phyloP scores from a whole-genome alignment of 23 red algal genomes.

The Agarophyton chilense region DNA sequence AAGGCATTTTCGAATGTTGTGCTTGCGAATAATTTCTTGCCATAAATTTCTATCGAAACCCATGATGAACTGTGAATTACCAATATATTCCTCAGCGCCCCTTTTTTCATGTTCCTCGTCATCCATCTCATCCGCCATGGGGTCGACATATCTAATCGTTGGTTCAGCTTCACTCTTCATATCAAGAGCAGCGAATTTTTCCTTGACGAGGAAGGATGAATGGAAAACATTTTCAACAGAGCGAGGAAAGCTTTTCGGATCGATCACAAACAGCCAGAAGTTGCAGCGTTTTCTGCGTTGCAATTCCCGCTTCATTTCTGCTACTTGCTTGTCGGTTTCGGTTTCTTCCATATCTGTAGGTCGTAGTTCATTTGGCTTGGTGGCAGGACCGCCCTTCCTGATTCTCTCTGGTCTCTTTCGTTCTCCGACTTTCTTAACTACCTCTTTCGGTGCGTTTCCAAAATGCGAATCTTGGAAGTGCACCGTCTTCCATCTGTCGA shows the following conservation, averaged over 20 bases:
- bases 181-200: conserved; percentile 63
- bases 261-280: conserved; percentile 83
- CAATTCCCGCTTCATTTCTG: conserved; percentile 73
- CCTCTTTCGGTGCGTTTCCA: conserved; percentile 58
- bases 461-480: conserved; percentile 49
- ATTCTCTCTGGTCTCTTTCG: conserved; percentile 20
- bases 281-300: conserved; percentile 28
- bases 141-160: conserved; percentile 36
- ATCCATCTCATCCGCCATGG: not conserved
- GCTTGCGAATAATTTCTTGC: conserved; percentile 57
- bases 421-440: not conserved
- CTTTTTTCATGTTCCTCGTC: not conserved
- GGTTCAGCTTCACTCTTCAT: conserved; percentile 41
- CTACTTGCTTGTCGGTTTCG: conserved; percentile 77
- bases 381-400: not conserved
- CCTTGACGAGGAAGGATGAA: conserved; percentile 90
- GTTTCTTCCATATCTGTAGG: conserved; percentile 67
- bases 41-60: conserved; percentile 60
- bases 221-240: conserved; percentile 95
- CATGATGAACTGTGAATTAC: conserved; percentile 67
- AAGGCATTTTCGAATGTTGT: conserved; percentile 69
- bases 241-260: conserved; percentile 74
- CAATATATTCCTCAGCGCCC: not conserved
- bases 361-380: conserved; percentile 50
- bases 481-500: conserved; percentile 24